Evolutionary conservation across 2,329 filamentous ascomycete species (phyloP).

Genomic region (Didymella exigua): DNA sequence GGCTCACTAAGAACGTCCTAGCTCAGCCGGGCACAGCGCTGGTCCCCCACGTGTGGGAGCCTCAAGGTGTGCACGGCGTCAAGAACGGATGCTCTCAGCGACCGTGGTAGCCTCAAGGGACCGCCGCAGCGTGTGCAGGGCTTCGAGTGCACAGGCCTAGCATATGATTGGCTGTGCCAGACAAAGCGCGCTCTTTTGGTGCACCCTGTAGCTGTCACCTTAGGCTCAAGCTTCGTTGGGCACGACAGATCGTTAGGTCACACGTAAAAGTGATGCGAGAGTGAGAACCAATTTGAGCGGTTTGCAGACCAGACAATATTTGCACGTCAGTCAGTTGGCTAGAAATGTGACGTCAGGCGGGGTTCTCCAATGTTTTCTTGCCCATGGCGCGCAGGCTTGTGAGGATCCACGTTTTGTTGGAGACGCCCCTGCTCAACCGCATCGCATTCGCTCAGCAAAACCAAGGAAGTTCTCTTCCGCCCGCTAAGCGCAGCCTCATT

Average conservation of each 20-base stretch:
- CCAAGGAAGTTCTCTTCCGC: conserved; percentile 20
- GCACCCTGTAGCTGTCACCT: conserved; percentile 2
- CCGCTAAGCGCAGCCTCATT: conserved; percentile 14
- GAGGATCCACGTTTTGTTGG: conserved; percentile 17
- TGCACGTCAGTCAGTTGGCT: neutral
- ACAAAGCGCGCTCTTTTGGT: neutral
- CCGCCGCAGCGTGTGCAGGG: conserved; percentile 2
- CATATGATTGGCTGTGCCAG: conserved; percentile 8
- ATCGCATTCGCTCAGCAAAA: conserved; percentile 17
- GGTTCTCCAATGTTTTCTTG: conserved; percentile 20
- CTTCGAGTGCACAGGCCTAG: conserved; percentile 3
- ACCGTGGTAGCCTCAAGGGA: conserved; percentile 4
- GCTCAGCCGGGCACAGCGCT: conserved; percentile 5
- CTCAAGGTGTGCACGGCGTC: neutral
- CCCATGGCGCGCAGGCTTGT: conserved; percentile 11
- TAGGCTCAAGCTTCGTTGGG: neutral
- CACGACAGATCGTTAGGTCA: neutral
- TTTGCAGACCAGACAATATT: neutral
- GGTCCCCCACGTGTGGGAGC: conserved; percentile 15
- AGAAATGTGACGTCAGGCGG: conserved; percentile 18
- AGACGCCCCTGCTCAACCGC: conserved; percentile 15
- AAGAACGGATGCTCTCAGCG: conserved; percentile 11
- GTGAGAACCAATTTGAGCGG: neutral
- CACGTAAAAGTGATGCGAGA: conserved; percentile 6
- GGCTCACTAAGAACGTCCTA: conserved; percentile 4